Evolutionary conservation across 2,329 filamentous ascomycete species (phyloP), one percentile per base, ranked within the genome.

Genomic region (Hypoxylon sp.): DNA sequence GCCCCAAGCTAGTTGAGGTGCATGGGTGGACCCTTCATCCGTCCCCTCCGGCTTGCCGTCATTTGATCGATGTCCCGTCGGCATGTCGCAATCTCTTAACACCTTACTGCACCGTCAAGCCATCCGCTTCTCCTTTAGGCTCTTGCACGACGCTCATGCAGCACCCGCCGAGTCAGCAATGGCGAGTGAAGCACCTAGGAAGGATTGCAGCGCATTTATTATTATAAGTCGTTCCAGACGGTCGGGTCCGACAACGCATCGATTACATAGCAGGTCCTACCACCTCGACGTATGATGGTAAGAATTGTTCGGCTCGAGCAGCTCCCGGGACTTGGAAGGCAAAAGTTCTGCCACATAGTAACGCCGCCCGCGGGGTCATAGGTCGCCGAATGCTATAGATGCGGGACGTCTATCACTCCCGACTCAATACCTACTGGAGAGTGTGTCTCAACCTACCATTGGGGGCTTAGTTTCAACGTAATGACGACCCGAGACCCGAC

Each of bases 41-140:
- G 60, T 64, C 69, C 52, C 54, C 63, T 70, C 69, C 69, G 69
- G 65, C 68, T 63, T 71, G 26, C 69, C 69, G 69, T 67, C 60
- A 70, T 67, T 67, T 69, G 67, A 63, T 67, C 60, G 50, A 65
- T 63, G 54, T 54, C 50, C 69, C 63, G 69, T 70, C 67, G 69
- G 66, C 67, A 70, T 70, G 69, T 71, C 63, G 67, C 61, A 70
- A 70, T 71, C 61, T 71, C 57, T 63, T 70, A 29, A 46, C 67
- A 57, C 44, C 52, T 39, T 44, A 24, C 57, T 65, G 63, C 56
- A 63, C 24, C 57, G 55, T 57, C 60, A 37, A 65, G 58, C 62
- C 55, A 68, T 65, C 69, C 67, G 69, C 66, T 70, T 71, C 63
- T 60, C 63, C 50, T 63, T 67, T 67, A 6, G 63, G 68, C 56